Conservation (phyloP, 2,329 filamentous ascomycete genomes). For the Elsinoe perseae region DNA sequence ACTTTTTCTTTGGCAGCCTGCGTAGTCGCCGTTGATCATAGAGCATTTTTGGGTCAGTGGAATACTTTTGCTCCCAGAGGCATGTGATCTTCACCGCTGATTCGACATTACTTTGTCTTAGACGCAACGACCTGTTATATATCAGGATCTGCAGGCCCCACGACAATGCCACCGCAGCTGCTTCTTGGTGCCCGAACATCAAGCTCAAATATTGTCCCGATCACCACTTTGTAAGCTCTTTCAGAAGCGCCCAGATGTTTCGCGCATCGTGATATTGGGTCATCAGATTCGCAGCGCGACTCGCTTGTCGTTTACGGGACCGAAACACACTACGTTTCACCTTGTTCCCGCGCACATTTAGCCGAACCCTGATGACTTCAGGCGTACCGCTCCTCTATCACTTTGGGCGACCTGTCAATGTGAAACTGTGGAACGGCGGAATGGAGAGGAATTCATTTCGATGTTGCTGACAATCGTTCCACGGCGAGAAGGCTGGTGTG, state of each 20-base stretch:
- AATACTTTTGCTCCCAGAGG: too few species aligned
- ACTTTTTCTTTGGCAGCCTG: neutral
- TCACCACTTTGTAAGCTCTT: neutral
- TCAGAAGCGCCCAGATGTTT: neutral
- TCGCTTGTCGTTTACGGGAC: neutral
- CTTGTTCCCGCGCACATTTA: neutral
- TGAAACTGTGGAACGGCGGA: neutral
- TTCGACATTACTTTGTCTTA: too few species aligned
- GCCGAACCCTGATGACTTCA: neutral
- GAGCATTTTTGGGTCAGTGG: too few species aligned
- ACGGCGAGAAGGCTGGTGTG: neutral
- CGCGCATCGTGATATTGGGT: neutral
- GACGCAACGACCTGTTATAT: too few species aligned
- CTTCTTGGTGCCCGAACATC: too few species aligned
- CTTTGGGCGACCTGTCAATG: neutral
- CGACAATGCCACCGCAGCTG: too few species aligned
- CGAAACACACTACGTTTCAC: slow-evolving; percentile 10
- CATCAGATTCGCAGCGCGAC: neutral
- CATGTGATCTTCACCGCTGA: too few species aligned
- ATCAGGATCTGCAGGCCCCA: too few species aligned
- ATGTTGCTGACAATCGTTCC: too few species aligned
- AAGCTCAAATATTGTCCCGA: too few species aligned
- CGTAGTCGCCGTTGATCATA: too few species aligned
- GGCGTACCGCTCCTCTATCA: neutral
- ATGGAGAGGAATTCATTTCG: too few species aligned